A percentile compares a stretch with the other conserved stretches of the same genome.
Evolutionary conservation across 257 asterid genomes (phyloP).

Genomic region (Gynochthodes officinalis): DNA sequence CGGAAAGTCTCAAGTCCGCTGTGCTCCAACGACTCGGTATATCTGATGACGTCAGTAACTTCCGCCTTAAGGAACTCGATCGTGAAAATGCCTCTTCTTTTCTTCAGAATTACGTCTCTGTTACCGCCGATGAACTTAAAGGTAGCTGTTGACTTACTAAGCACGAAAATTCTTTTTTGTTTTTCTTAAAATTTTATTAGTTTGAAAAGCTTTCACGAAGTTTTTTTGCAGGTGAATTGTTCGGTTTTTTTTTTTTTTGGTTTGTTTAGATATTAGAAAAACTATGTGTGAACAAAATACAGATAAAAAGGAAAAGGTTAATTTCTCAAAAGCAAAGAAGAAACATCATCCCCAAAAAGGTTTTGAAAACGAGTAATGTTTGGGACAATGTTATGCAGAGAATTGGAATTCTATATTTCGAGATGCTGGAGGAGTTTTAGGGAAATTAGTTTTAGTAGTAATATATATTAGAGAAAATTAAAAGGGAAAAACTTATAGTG

Average conservation of each 20-base stretch:
- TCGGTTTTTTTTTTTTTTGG: neutral
- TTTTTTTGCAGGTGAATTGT: neutral
- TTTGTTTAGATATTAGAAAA: neutral
- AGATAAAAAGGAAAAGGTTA: too few species aligned
- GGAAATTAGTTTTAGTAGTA: neutral
- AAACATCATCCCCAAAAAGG: neutral
- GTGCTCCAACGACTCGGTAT: conserved; percentile 39
- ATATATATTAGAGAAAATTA: neutral
- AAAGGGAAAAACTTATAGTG: too few species aligned
- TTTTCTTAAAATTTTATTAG: neutral
- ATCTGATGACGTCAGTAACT: conserved; percentile 24
- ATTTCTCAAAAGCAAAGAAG: neutral
- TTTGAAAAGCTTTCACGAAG: neutral
- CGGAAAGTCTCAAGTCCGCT: conserved; percentile 38
- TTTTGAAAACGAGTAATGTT: neutral
- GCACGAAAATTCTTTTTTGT: neutral
- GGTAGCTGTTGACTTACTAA: conserved; percentile 43
- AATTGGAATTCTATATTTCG: neutral
- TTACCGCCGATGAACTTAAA: conserved; percentile 44
- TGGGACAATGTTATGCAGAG: neutral
- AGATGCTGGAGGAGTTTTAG: neutral
- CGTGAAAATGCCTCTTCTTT: conserved; percentile 33
- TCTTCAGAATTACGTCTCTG: conserved; percentile 36
- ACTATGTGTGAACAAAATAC: too few species aligned
- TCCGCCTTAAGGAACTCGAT: conserved; percentile 34